Evolutionary conservation across 83 land plant species (phyloP).

Genomic region (Picea engelmannii): DNA sequence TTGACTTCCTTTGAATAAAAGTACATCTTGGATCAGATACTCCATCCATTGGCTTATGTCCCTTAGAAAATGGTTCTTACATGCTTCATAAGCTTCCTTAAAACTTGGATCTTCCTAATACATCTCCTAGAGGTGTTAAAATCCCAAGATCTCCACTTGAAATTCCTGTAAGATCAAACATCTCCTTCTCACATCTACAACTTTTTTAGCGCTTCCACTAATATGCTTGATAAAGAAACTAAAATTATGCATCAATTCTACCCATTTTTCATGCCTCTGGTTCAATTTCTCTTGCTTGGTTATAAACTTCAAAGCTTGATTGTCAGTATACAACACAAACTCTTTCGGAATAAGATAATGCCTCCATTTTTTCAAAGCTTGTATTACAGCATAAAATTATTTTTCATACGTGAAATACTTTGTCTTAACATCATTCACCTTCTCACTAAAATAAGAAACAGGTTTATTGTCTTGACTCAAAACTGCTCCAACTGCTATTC

Average conservation of each 20-base stretch:
- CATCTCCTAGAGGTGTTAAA: background rate
- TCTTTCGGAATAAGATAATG: constrained; percentile 16
- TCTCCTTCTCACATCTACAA: constrained; percentile 19
- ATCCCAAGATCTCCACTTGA: background rate
- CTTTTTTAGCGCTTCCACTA: constrained; percentile 9
- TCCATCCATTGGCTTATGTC: background rate
- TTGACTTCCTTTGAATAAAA: background rate
- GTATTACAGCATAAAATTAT: background rate
- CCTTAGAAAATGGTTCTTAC: background rate
- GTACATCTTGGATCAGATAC: constrained; percentile 4
- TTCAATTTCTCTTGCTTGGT: background rate
- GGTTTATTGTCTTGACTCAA: background rate
- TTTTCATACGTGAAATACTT: background rate
- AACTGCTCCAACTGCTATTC: constrained; percentile 1
- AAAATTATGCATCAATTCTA: constrained; percentile 8
- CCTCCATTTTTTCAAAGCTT: constrained; percentile 4
- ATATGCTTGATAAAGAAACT: constrained; percentile 16
- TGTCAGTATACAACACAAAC: background rate
- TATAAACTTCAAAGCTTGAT: background rate
- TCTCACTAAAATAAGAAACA: background rate
- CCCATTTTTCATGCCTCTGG: constrained; percentile 7
- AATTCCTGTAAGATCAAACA: background rate
- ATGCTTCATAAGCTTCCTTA: background rate
- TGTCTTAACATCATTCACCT: background rate
- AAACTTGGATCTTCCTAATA: constrained; percentile 9